Evolutionary conservation across 2,329 filamentous ascomycete genomes (phyloP).

Genomic region (Phialophora expanda): DNA sequence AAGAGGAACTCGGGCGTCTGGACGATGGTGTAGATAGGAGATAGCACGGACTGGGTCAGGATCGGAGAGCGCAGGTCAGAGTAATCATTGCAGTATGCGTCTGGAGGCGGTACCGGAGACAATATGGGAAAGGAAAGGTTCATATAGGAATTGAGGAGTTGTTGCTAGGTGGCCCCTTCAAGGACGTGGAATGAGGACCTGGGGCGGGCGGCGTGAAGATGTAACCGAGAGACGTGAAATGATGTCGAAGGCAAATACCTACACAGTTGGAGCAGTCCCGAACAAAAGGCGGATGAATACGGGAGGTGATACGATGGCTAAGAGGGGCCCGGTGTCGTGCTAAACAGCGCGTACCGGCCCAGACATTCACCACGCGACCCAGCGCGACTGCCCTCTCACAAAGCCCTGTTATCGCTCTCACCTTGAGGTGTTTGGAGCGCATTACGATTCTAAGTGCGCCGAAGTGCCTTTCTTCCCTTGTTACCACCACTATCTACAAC

Average conservation of each 20-base stretch:
- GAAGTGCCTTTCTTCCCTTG: not conserved
- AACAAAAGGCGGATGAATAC: not conserved
- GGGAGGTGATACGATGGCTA: not conserved
- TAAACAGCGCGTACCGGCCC: not conserved
- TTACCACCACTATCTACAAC: not conserved
- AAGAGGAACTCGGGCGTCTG: slow-evolving; percentile 29
- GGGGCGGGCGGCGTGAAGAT: slow-evolving; percentile 1
- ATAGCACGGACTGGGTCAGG: slow-evolving; percentile 28
- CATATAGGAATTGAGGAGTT: slow-evolving; percentile 23
- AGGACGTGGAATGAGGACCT: slow-evolving; percentile 11
- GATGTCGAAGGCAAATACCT: slow-evolving; percentile 21
- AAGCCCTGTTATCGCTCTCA: not conserved
- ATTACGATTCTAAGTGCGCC: not conserved
- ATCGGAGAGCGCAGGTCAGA: slow-evolving; percentile 30
- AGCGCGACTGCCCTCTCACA: not conserved
- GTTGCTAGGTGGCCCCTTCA: slow-evolving; percentile 31
- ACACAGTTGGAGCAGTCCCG: not conserved
- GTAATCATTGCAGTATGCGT: slow-evolving; percentile 30
- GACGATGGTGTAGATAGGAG: slow-evolving; percentile 29
- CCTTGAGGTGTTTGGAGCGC: too few species aligned
- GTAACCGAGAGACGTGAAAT: not conserved
- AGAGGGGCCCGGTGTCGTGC: too few species aligned
- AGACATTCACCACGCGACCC: not conserved
- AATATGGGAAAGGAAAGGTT: slow-evolving; percentile 30
- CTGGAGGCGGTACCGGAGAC: slow-evolving; percentile 27